A percentile compares a stretch with the other conserved stretches of the same genome.
Conservation (phyloP, 169 alveolate species). For the Plasmodium vivax region DNA sequence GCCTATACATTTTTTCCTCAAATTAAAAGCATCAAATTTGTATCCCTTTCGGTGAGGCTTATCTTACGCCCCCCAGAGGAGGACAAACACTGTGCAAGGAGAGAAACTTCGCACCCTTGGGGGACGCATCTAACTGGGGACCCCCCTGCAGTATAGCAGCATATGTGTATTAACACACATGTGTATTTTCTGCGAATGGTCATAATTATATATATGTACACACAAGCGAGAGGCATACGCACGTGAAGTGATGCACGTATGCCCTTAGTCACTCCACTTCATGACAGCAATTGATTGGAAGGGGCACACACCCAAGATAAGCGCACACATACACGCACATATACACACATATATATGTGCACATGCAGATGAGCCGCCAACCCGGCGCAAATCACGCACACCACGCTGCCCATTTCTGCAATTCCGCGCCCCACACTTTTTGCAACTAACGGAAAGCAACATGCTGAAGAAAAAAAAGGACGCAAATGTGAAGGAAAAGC, state of each 20-base stretch:
- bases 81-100: background rate
- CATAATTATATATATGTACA: background rate
- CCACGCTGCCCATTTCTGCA: background rate
- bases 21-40: background rate
- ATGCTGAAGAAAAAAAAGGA: slow-evolving; percentile 54
- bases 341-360: background rate
- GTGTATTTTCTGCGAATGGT: background rate
- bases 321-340: background rate
- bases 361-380: background rate
- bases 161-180: background rate
- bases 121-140: background rate
- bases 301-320: background rate
- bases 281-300: background rate
- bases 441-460: background rate
- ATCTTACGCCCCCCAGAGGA: background rate
- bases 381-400: background rate
- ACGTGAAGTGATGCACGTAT: background rate
- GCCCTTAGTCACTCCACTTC: background rate
- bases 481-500: slow-evolving; percentile 20
- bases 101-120: background rate
- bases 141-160: background rate
- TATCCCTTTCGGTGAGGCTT: background rate
- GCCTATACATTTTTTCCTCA: background rate
- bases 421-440: background rate
- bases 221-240: background rate